Evolutionary conservation across 495 filamentous ascomycete species (phyloP).

Genomic region (Podospora pseudocomata): DNA sequence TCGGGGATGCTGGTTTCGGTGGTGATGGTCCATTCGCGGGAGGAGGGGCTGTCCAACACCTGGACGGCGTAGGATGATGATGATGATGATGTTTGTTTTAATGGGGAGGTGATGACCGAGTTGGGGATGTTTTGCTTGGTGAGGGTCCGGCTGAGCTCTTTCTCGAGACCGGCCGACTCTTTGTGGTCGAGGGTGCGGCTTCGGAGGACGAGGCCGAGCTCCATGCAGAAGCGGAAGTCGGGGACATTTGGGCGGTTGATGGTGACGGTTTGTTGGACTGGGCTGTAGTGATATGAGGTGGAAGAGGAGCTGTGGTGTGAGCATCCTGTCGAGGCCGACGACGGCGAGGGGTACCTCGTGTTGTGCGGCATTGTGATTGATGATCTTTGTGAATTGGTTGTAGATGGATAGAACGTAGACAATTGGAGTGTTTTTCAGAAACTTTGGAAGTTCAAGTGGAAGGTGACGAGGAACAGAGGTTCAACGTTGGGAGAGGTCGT

Average conservation of each 20-base stretch:
- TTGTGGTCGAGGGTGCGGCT: constrained; percentile 28
- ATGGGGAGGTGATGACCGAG: constrained; percentile 13
- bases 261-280: background rate
- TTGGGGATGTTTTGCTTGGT: constrained; percentile 17
- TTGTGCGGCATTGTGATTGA: background rate
- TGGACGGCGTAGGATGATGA: background rate
- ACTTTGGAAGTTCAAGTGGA: background rate
- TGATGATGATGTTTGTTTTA: background rate
- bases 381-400: background rate
- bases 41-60: background rate
- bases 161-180: constrained; percentile 13
- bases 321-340: background rate
- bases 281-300: background rate
- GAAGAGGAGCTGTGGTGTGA: background rate
- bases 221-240: constrained; percentile 32
- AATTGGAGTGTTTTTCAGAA: background rate
- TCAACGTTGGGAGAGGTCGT: background rate
- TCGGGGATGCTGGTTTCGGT: constrained; percentile 22
- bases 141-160: constrained; percentile 26
- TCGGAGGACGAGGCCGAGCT: constrained; percentile 28
- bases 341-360: background rate
- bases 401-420: constrained; percentile 1
- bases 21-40: constrained; percentile 27
- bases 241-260: constrained; percentile 6
- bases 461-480: background rate